Evolutionary conservation across 2,329 filamentous ascomycete genomes (phyloP).

Genomic region (Raffaelea ambrosiae): DNA sequence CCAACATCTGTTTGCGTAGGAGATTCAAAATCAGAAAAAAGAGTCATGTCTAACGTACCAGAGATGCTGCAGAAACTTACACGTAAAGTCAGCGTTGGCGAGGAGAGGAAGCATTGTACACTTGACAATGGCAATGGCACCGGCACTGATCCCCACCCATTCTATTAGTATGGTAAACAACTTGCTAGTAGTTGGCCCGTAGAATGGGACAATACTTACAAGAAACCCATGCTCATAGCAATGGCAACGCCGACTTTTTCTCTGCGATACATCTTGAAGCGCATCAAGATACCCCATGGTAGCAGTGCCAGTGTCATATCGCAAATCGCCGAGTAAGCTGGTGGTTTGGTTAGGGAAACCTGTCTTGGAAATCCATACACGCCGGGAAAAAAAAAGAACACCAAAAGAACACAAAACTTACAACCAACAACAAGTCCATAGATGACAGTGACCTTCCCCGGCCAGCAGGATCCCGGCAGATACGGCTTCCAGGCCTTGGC

Average conservation of each 20-base stretch:
- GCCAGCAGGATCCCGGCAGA: conserved; percentile 18
- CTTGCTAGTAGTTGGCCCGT: too few species aligned
- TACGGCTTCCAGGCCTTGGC: conserved; percentile 17
- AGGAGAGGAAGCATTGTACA: conserved; percentile 13
- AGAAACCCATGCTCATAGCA: conserved; percentile 24
- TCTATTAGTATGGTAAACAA: too few species aligned
- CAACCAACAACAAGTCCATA: conserved; percentile 17
- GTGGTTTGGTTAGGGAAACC: too few species aligned
- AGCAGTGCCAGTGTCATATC: conserved; percentile 19
- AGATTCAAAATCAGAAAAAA: too few species aligned
- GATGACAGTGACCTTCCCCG: conserved; percentile 11
- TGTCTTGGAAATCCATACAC: too few species aligned
- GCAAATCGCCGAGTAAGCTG: conserved; percentile 16
- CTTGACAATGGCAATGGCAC: conserved; percentile 17
- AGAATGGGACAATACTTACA: conserved; percentile 11
- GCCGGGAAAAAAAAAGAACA: too few species aligned
- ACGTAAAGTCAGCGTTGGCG: conserved; percentile 12
- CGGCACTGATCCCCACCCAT: conserved; percentile 11
- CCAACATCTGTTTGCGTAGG: conserved; percentile 1
- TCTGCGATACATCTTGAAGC: conserved; percentile 18
- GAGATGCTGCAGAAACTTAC: not conserved
- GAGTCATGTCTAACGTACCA: not conserved
- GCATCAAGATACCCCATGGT: conserved; percentile 20
- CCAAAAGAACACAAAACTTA: conserved; percentile 1
- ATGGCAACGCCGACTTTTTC: conserved; percentile 20